Evolutionary conservation across 1,284 basidiomycete species (phyloP).

Genomic region (Moesziomyces aphidis): DNA sequence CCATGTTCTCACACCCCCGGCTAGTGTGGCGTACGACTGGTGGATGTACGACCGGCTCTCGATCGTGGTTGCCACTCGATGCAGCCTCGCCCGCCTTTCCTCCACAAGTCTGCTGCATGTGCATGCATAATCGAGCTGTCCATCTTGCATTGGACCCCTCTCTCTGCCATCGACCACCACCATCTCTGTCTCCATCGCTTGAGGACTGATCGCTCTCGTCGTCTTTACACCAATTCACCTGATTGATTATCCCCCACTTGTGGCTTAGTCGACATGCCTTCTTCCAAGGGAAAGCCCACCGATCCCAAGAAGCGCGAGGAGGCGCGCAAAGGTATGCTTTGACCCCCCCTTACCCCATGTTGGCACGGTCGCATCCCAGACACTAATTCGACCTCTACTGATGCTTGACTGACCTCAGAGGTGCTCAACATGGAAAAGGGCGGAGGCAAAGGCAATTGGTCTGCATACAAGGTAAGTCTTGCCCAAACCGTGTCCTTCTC

Average conservation of each 20-base stretch:
- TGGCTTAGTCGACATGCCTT: slow-evolving; percentile 59
- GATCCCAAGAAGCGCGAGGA: slow-evolving; percentile 69
- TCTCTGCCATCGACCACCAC: not conserved
- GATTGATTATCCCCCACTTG: too few species aligned
- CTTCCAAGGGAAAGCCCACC: slow-evolving; percentile 70
- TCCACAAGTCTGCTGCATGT: too few species aligned
- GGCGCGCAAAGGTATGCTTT: slow-evolving; percentile 63
- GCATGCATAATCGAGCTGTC: not conserved
- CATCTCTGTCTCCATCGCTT: not conserved
- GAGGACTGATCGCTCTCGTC: too few species aligned
- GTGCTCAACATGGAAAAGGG: slow-evolving; percentile 68
- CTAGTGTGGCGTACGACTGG: not conserved
- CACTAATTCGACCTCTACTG: not conserved
- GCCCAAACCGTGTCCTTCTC: not conserved
- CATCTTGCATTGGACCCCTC: not conserved
- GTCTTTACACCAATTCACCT: too few species aligned
- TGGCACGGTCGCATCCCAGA: too few species aligned
- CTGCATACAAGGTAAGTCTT: slow-evolving; percentile 65
- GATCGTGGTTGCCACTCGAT: too few species aligned
- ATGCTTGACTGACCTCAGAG: slow-evolving; percentile 9
- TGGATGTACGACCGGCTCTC: too few species aligned
- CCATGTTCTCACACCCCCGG: not conserved
- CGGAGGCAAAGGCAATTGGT: slow-evolving; percentile 69
- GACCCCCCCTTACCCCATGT: too few species aligned
- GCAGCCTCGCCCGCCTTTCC: too few species aligned